Evolutionary conservation across 495 filamentous ascomycete genomes (phyloP).

Genomic region (Penicillium lividum): DNA sequence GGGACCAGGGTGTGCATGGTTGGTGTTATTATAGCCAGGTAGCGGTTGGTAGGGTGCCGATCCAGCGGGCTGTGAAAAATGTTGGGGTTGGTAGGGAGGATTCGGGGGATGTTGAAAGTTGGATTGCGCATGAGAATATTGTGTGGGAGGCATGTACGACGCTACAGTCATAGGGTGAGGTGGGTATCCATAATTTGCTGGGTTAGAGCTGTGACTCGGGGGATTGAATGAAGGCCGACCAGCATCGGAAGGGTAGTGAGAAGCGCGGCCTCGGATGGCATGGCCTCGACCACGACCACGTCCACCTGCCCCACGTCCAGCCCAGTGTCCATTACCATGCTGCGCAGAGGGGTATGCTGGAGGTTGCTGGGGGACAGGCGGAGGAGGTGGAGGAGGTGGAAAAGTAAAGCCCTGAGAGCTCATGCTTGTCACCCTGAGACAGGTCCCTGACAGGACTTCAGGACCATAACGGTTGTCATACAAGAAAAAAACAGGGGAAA

Average conservation of each 20-base stretch:
- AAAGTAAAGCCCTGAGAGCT: constrained; percentile 52
- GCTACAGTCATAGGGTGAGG: constrained; percentile 30
- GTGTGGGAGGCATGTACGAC: constrained; percentile 30
- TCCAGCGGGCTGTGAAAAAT: constrained; percentile 32
- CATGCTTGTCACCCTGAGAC: constrained; percentile 37
- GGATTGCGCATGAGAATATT: constrained; percentile 29
- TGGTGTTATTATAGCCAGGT: constrained; percentile 31
- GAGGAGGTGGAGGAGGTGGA: constrained; percentile 52
- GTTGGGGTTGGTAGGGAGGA: constrained; percentile 25
- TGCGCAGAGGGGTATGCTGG: constrained; percentile 27
- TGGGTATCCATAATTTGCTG: constrained; percentile 38
- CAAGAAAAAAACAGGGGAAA: not conserved
- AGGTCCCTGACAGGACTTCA: constrained; percentile 18
- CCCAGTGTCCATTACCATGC: constrained; percentile 33
- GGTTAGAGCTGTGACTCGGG: constrained; percentile 31
- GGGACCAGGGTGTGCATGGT: constrained; percentile 23
- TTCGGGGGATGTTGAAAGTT: constrained; percentile 30
- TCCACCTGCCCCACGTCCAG: constrained; percentile 32
- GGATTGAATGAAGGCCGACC: constrained; percentile 23
- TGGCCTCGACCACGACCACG: constrained; percentile 46
- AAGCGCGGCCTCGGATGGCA: constrained; percentile 55
- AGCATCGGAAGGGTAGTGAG: constrained; percentile 43
- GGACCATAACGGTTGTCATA: constrained; percentile 17
- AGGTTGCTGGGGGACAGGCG: constrained; percentile 29
- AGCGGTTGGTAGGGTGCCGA: constrained; percentile 31